Evolutionary conservation across 2,329 filamentous ascomycete genomes (phyloP), one percentile per base, ranked within the genome.

Genomic region (Torrubiellomyces zombiae): DNA sequence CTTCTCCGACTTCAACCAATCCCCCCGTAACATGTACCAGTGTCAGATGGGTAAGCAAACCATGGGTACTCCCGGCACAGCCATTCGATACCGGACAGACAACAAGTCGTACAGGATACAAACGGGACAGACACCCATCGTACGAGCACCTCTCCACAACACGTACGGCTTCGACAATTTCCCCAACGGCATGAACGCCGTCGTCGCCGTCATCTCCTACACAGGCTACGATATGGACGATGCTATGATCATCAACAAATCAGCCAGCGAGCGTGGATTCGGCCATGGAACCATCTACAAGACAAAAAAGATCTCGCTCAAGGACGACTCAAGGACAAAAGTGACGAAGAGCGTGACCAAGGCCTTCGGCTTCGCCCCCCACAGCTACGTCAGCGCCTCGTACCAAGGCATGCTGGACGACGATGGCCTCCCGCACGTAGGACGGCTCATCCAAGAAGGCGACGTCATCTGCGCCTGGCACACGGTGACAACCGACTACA

Each of bases 211-310:
- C 49, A 93, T 98, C 35, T 94, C 86, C 1, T 98, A 98, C 51
- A 95, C 86, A 2, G 89, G 86, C 25, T 98, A 95, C 55, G 89
- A 98, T 63, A 98, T 98, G 89, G 89, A 98, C 63, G 89, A 98
- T 56, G 89, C 89, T 47, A 95, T 95, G 86, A 95, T 98, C 46
- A 63, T 98, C 47, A 95, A 95, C 62, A 95, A 95, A 51, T 93
- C 83, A 12, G 75, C 86, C 3, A 82, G 94, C 50, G 89, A 98
- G 53, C 74, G 89, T 38, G 89, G 89, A 9, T 95, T 98, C 43
- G 86, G 83, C 18, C 74, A 95, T 43, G 89, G 89, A 28, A 91
- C 85, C 5, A 83, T 98, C 40, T 98, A 94, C 65, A 98, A 98
- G 60, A 92, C 83, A 7, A 93, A 95, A 56, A 79, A 91, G 44